These are phyloP conservation scores for Crithidia thermophila DNA, from an alignment of 208 protist species.

Conservation along the genomic window DNA sequence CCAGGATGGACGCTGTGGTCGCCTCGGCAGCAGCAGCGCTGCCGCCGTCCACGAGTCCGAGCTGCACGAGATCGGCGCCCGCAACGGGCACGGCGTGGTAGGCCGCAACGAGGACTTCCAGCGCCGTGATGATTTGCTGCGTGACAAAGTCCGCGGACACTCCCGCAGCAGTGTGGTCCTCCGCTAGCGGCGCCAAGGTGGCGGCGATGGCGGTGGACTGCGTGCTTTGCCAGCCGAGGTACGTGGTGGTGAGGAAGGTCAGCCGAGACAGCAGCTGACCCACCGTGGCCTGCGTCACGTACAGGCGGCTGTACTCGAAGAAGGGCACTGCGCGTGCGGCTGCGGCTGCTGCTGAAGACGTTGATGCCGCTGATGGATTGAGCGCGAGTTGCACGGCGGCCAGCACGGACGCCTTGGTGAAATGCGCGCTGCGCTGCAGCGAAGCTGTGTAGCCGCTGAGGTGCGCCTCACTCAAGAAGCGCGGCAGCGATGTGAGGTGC, in stretches of 20 bases:
- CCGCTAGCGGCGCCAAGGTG: neutral
- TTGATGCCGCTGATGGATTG: neutral
- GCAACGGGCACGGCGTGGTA: conserved; percentile 66
- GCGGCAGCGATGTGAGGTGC: conserved; percentile 36
- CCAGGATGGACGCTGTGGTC: conserved; percentile 38
- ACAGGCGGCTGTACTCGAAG: conserved; percentile 67
- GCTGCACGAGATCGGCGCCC: conserved; percentile 51
- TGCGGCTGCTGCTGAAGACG: neutral
- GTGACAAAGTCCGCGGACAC: conserved; percentile 29
- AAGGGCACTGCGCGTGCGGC: conserved; percentile 16
- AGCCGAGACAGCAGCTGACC: conserved; percentile 60
- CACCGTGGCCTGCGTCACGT: conserved; percentile 59
- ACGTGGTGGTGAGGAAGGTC: conserved; percentile 54
- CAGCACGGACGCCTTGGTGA: conserved; percentile 30
- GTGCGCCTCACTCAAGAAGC: conserved; percentile 61
- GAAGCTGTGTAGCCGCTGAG: conserved; percentile 58
- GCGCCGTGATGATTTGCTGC: conserved; percentile 20
- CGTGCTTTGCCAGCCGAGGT: conserved; percentile 60
- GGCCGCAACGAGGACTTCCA: conserved; percentile 66
- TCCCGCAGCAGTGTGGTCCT: neutral
- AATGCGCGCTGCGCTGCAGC: conserved; percentile 22
- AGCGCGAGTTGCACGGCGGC: conserved; percentile 32
- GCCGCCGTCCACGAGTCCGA: conserved; percentile 18
- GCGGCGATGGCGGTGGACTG: conserved; percentile 13
- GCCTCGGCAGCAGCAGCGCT: conserved; percentile 10